phyloP scores from a whole-genome alignment of 176 grass and related monocot genomes.

The Musa beccarii region DNA sequence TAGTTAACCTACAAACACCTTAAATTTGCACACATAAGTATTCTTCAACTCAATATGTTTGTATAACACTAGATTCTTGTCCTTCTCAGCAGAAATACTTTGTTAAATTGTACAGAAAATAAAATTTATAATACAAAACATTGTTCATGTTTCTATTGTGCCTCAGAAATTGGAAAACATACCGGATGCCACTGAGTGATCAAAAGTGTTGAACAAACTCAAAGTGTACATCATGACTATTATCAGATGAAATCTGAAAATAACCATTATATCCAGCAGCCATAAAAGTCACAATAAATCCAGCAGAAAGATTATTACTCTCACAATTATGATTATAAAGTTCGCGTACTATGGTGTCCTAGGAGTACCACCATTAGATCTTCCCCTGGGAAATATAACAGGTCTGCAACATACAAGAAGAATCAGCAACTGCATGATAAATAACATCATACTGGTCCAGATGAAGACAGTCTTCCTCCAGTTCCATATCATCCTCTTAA shows the following conservation, averaged over 20 bases:
- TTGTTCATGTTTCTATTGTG: too few relatives aligned
- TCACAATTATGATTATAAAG: not conserved
- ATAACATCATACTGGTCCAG: conserved; percentile 70
- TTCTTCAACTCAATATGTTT: too few relatives aligned
- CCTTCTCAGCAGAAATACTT: too few relatives aligned
- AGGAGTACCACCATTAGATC: not conserved
- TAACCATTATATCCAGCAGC: not conserved
- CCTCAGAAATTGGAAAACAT: not conserved
- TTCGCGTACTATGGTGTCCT: not conserved
- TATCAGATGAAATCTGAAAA: not conserved
- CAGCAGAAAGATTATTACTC: not conserved
- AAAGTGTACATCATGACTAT: not conserved
- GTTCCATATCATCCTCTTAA: conserved; percentile 74
- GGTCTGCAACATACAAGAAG: conserved; percentile 60
- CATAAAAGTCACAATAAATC: not conserved
- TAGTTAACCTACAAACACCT: too few relatives aligned
- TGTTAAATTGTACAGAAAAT: too few relatives aligned
- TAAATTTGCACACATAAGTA: too few relatives aligned
- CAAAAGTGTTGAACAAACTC: not conserved
- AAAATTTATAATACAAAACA: too few relatives aligned
- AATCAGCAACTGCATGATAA: conserved; percentile 52
- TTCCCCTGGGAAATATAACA: conserved; percentile 53
- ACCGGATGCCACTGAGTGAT: not conserved
- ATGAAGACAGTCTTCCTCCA: conserved; percentile 91
- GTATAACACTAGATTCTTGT: too few relatives aligned